phyloP scores from a whole-genome alignment of 139 green algal genomes.

The Haematococcus sp. region DNA sequence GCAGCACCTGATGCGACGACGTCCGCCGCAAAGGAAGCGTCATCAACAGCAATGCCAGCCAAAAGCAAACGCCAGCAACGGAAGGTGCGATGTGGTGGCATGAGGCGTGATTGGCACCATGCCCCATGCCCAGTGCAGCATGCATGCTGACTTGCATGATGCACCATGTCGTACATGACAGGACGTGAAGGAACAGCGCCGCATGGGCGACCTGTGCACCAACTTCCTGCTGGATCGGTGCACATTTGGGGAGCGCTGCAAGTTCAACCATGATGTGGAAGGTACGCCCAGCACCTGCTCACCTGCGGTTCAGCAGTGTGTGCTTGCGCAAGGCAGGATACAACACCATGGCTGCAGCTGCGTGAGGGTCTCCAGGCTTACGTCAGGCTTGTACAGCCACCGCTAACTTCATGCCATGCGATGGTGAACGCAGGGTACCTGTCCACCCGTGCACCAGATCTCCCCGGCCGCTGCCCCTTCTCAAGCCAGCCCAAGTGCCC shows the following conservation, averaged over 20 bases:
- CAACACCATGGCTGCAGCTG: no score
- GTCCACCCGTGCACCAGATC: constrained; percentile 36
- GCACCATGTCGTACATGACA: background rate
- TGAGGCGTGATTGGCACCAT: background rate
- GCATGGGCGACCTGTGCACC: constrained; percentile 36
- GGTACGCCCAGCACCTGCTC: no score
- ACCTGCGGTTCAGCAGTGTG: no score
- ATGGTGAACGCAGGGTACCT: constrained; percentile 30
- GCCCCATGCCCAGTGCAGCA: background rate
- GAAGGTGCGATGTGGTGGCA: background rate
- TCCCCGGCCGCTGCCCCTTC: constrained; percentile 69
- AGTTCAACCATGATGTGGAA: constrained; percentile 63
- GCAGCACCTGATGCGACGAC: background rate
- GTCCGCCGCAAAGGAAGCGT: background rate
- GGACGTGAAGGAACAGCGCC: constrained; percentile 5
- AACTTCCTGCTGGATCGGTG: constrained; percentile 45
- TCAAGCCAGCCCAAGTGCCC: constrained; percentile 22
- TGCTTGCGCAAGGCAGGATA: no score
- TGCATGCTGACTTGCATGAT: background rate
- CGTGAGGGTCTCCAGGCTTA: no score
- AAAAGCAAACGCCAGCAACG: background rate
- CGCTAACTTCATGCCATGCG: no score
- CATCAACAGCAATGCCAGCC: background rate
- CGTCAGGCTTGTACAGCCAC: no score
- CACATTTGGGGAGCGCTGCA: constrained; percentile 49